phyloP scores from a whole-genome alignment of 2,329 filamentous ascomycete genomes.

The Colletotrichum acutatum region DNA sequence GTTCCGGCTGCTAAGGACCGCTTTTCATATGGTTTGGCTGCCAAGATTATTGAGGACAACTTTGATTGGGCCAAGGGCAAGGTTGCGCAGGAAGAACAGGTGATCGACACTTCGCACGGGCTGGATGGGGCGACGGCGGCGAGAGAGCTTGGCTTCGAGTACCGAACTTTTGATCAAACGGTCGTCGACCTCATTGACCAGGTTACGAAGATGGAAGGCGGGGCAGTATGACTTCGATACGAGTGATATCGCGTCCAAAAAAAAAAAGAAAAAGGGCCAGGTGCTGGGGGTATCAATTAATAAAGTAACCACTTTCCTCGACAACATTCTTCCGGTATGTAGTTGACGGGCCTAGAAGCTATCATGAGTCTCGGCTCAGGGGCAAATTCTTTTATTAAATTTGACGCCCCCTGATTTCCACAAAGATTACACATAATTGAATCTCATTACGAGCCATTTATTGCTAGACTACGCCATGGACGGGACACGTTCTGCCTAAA shows the following conservation, averaged over 20 bases:
- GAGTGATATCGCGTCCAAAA: background rate
- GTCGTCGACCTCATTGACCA: conserved; percentile 48
- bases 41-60: conserved; percentile 51
- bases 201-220: conserved; percentile 38
- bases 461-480: background rate
- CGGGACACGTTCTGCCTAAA: conserved; percentile 13
- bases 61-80: conserved; percentile 49
- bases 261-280: too few relatives aligned
- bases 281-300: background rate
- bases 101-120: conserved; percentile 50
- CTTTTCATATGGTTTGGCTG: conserved; percentile 58
- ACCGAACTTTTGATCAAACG: conserved; percentile 48
- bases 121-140: conserved; percentile 54
- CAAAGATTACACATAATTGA: background rate
- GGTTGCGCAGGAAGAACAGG: conserved; percentile 47
- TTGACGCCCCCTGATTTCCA: too few relatives aligned
- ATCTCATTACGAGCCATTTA: background rate
- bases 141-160: conserved; percentile 51
- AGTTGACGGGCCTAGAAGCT: too few relatives aligned
- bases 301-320: background rate
- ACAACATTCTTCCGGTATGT: background rate
- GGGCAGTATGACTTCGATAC: background rate
- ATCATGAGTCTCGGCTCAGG: too few relatives aligned
- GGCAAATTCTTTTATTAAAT: too few relatives aligned
- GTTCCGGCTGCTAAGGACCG: conserved; percentile 52